Evolutionary conservation across 306 rosid species (phyloP).

Genomic region (Abrus pulchellus): DNA sequence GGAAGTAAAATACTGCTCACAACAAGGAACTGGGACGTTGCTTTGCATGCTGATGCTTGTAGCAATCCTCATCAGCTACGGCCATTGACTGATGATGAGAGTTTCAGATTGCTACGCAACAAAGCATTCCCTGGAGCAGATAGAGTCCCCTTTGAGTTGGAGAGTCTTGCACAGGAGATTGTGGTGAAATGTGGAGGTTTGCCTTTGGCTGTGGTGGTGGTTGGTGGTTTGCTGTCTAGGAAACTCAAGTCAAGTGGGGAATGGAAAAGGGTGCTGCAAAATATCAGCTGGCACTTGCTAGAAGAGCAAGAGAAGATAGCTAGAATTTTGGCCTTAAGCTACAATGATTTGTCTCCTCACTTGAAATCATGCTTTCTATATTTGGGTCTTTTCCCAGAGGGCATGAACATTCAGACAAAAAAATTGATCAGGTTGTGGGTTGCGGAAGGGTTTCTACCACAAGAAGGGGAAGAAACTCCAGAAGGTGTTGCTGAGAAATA

Average conservation of each 20-base stretch:
- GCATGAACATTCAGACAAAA: slow-evolving; percentile 48
- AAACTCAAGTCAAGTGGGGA: slow-evolving; percentile 52
- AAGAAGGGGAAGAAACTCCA: slow-evolving; percentile 54
- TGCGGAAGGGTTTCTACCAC: slow-evolving; percentile 60
- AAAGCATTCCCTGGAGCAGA: slow-evolving; percentile 53
- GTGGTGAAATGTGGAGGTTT: slow-evolving; percentile 56
- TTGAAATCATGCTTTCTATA: slow-evolving; percentile 59
- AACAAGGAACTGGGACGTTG: slow-evolving; percentile 55
- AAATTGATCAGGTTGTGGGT: slow-evolving; percentile 57
- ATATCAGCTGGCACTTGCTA: slow-evolving; percentile 53
- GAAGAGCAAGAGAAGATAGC: slow-evolving; percentile 51
- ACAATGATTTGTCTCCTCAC: slow-evolving; percentile 57
- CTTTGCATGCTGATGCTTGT: slow-evolving; percentile 51
- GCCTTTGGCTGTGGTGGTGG: slow-evolving; percentile 62
- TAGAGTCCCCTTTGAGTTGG: slow-evolving; percentile 44
- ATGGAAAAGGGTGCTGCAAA: slow-evolving; percentile 49
- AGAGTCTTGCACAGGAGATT: slow-evolving; percentile 52
- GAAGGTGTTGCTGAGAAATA: slow-evolving; percentile 57
- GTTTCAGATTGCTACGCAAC: slow-evolving; percentile 52
- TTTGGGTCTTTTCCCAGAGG: slow-evolving; percentile 58
- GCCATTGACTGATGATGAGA: slow-evolving; percentile 46
- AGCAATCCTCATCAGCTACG: slow-evolving; percentile 52
- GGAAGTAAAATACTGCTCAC: slow-evolving; percentile 57
- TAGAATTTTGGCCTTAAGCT: slow-evolving; percentile 56
- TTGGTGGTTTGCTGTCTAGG: slow-evolving; percentile 60